Conservation (phyloP, 148 eudicot genomes). For the Agrostemma githago region DNA sequence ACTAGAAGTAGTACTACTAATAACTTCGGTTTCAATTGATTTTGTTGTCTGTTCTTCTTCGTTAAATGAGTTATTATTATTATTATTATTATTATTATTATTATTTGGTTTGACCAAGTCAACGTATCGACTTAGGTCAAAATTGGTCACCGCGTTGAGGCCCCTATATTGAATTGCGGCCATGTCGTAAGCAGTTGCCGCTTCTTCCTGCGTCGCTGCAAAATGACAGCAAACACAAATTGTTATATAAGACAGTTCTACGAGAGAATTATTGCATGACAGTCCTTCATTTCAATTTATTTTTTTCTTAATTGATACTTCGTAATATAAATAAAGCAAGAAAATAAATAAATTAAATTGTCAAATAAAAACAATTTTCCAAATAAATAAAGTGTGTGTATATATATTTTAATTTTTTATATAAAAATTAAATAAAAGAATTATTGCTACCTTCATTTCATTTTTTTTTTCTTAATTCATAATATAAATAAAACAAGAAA, state of each 20-base stretch:
- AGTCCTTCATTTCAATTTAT: no score
- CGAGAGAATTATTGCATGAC: no score
- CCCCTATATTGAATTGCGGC: constrained; percentile 81
- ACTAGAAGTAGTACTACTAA: constrained; percentile 17
- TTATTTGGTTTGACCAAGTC: constrained; percentile 51
- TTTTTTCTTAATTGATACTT: no score
- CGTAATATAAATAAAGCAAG: no score
- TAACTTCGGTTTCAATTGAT: not conserved
- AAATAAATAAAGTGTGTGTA: no score
- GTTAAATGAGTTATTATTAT: constrained; percentile 24
- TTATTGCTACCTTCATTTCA: no score
- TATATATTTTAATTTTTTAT: no score
- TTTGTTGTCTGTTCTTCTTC: constrained; percentile 2
- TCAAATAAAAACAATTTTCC: no score
- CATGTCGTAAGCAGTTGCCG: constrained; percentile 73
- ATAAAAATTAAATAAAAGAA: no score
- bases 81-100: not conserved
- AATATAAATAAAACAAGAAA: no score
- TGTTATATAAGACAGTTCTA: not conserved
- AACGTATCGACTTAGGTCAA: constrained; percentile 71
- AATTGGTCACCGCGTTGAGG: constrained; percentile 75
- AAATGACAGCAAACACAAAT: not conserved
- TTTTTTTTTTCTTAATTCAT: no score
- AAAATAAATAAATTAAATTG: no score
- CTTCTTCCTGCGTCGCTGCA: constrained; percentile 88